These are phyloP conservation scores for Trichosporon ovoides DNA, from an alignment of 1,284 basidiomycete genomes.

Conservation along the genomic window DNA sequence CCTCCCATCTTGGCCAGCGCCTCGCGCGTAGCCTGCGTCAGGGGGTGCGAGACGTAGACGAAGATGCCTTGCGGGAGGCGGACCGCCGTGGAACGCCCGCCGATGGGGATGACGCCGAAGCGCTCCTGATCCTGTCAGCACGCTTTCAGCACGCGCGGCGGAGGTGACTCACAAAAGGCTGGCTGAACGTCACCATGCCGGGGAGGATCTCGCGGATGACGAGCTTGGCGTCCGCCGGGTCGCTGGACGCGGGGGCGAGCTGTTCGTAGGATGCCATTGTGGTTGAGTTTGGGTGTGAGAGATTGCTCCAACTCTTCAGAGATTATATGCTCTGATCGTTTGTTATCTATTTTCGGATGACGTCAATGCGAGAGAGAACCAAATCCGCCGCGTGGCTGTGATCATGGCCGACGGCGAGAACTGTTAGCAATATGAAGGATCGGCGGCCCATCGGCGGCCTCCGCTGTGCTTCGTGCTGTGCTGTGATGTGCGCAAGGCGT, in stretches of 20 bases:
- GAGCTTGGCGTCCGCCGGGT: constrained; percentile 31
- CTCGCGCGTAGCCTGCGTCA: constrained; percentile 64
- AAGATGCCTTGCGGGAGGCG: constrained; percentile 70
- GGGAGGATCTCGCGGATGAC: constrained; percentile 46
- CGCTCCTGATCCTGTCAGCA: constrained; percentile 46
- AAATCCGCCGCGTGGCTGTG: no score
- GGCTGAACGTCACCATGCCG: constrained; percentile 47
- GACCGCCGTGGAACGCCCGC: constrained; percentile 77
- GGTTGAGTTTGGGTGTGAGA: no score
- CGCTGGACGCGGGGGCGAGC: constrained; percentile 22
- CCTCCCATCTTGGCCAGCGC: constrained; percentile 66
- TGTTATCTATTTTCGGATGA: no score
- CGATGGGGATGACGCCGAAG: constrained; percentile 64
- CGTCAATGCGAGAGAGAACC: no score
- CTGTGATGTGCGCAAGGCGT: no score
- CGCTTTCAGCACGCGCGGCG: no score
- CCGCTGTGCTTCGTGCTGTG: no score
- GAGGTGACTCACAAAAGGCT: constrained; percentile 47
- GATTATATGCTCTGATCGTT: no score
- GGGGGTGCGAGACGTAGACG: constrained; percentile 77
- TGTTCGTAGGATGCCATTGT: constrained; percentile 10
- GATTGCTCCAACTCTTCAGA: no score
- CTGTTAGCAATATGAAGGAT: no score
- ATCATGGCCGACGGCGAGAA: no score
- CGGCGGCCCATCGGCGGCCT: no score